These are phyloP conservation scores for Asterophora parasitica DNA, from an alignment of 768 basidiomycete species.

Conservation along the genomic window DNA sequence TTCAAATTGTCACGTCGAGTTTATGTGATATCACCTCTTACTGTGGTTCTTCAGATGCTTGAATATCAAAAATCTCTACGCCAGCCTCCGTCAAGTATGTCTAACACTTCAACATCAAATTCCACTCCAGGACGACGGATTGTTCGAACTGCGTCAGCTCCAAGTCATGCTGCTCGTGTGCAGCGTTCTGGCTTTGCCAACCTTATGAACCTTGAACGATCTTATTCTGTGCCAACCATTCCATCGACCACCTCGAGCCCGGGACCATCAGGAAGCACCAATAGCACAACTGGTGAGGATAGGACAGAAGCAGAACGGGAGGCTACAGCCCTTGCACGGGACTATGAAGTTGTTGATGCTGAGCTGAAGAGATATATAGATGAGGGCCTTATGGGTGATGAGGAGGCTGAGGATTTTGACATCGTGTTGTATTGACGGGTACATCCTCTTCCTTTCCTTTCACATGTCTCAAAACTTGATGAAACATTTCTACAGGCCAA, in stretches of 20 bases:
- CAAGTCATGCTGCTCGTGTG: neutral
- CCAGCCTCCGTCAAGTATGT: too few relatives aligned
- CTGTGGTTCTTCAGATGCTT: constrained; percentile 2
- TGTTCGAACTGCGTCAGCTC: neutral
- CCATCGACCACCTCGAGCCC: too few relatives aligned
- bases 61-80: neutral
- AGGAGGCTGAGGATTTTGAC: neutral
- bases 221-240: neutral
- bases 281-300: neutral
- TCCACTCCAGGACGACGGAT: neutral
- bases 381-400: neutral
- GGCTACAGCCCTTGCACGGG: too few relatives aligned
- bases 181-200: neutral
- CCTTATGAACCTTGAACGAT: neutral
- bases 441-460: neutral
- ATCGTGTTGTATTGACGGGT: neutral
- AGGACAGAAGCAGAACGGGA: too few relatives aligned
- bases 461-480: neutral
- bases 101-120: neutral
- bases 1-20: neutral
- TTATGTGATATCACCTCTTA: neutral
- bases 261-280: too few relatives aligned
- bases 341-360: neutral
- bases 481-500: neutral
- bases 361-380: neutral